Evolutionary conservation across 331 rosid species (phyloP).

Genomic region (Cydonia oblonga): DNA sequence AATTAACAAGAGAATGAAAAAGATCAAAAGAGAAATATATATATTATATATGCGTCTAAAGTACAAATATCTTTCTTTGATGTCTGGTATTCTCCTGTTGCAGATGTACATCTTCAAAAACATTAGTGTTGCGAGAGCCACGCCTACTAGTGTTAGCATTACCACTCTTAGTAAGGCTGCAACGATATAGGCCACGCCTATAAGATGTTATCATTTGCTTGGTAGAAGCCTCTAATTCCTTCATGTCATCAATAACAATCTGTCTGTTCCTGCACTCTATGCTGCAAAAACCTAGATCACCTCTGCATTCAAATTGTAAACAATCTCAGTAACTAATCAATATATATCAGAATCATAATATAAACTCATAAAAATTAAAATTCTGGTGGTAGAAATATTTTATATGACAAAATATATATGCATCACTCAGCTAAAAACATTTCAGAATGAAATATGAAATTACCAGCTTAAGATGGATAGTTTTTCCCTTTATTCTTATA

Average conservation of each 20-base stretch:
- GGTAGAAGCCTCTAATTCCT: slow-evolving; percentile 46
- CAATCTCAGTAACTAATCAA: too few relatives aligned
- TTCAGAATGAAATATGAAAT: too few relatives aligned
- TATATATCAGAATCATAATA: too few relatives aligned
- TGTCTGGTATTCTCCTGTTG: not conserved
- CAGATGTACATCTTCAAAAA: slow-evolving; percentile 8
- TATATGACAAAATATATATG: too few relatives aligned
- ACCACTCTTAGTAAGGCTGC: not conserved
- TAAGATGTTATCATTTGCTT: slow-evolving; percentile 31
- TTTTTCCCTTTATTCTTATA: too few relatives aligned
- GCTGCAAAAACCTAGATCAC: slow-evolving; percentile 77
- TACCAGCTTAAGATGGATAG: too few relatives aligned
- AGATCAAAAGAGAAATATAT: not conserved
- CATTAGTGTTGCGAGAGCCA: not conserved
- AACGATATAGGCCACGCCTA: slow-evolving; percentile 14
- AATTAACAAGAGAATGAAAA: not conserved
- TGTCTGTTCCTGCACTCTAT: slow-evolving; percentile 53
- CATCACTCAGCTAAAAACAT: too few relatives aligned
- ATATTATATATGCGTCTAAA: not conserved
- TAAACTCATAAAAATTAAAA: too few relatives aligned
- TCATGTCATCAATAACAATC: slow-evolving; percentile 57
- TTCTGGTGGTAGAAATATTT: too few relatives aligned
- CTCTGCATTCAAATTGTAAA: slow-evolving; percentile 32
- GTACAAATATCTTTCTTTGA: not conserved
- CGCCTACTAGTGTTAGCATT: not conserved